Evolutionary conservation across 306 rosid species (phyloP).

Genomic region (Vicia villosa): DNA sequence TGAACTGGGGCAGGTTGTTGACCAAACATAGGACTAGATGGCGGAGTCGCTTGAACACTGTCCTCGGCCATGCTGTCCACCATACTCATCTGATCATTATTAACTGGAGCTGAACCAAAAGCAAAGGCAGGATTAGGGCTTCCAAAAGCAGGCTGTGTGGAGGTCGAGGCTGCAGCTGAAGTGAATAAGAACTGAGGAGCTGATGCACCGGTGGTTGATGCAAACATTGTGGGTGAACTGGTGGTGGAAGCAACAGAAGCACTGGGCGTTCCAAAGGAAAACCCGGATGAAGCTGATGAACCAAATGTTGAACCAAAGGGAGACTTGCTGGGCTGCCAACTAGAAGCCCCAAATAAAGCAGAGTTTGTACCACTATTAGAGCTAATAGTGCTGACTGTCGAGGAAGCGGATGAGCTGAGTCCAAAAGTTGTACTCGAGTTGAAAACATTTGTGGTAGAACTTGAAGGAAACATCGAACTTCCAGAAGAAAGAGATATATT

Average conservation of each 20-base stretch:
- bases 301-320: slow-evolving; percentile 52
- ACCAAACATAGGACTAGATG: slow-evolving; percentile 50
- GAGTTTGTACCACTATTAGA: slow-evolving; percentile 53
- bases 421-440: slow-evolving; percentile 50
- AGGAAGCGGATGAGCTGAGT: slow-evolving; percentile 49
- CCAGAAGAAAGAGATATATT: slow-evolving; percentile 57
- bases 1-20: slow-evolving; percentile 55
- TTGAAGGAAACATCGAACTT: slow-evolving; percentile 56
- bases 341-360: slow-evolving; percentile 45
- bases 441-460: slow-evolving; percentile 43
- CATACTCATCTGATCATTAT: slow-evolving; percentile 75
- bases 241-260: slow-evolving; percentile 43
- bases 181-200: slow-evolving; percentile 61
- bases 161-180: slow-evolving; percentile 47
- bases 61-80: slow-evolving; percentile 98
- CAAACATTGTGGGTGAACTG: slow-evolving; percentile 49
- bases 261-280: slow-evolving; percentile 41
- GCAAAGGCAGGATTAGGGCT: slow-evolving; percentile 45
- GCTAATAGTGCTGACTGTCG: slow-evolving; percentile 50
- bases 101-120: slow-evolving; percentile 54
- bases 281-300: slow-evolving; percentile 40
- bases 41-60: slow-evolving; percentile 50
- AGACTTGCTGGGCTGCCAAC: slow-evolving; percentile 61
- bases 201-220: slow-evolving; percentile 52
- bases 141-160: slow-evolving; percentile 66